Percentiles rank a stretch among this genome's conserved stretches.
Conservation (phyloP, 225 moss, liverwort and hornwort genomes). For the Polytrichum commune region DNA sequence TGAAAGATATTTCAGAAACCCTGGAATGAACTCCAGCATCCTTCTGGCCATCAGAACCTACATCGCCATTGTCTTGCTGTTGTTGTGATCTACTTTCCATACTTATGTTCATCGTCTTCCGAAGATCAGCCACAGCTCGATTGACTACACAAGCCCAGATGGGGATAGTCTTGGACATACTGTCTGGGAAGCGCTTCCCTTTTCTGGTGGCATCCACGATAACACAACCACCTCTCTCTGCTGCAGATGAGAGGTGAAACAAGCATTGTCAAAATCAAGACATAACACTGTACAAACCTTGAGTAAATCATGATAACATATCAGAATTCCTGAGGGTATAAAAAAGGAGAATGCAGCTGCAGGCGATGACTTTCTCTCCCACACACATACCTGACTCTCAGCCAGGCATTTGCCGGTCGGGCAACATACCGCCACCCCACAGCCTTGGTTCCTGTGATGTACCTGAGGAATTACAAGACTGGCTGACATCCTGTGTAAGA, state of each 20-base stretch:
- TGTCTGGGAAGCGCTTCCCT: slow-evolving; percentile 95
- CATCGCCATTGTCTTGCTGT: slow-evolving; percentile 8
- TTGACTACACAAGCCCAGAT: slow-evolving; percentile 93
- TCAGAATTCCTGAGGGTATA: neutral
- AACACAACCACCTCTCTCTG: slow-evolving; percentile 82
- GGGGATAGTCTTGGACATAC: slow-evolving; percentile 96
- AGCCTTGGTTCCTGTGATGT: slow-evolving; percentile 19
- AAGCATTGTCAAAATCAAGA: slow-evolving; percentile 8
- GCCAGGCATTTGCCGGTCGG: slow-evolving; percentile 44
- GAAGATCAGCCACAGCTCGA: slow-evolving; percentile 63
- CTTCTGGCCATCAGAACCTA: neutral
- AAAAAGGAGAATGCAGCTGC: neutral
- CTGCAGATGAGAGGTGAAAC: slow-evolving; percentile 42
- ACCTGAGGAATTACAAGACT: slow-evolving; percentile 37
- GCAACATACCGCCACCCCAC: slow-evolving; percentile 18
- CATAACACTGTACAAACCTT: neutral
- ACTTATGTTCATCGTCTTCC: slow-evolving; percentile 4
- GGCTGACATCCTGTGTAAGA: slow-evolving; percentile 41
- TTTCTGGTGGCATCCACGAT: slow-evolving; percentile 97
- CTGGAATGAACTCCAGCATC: neutral
- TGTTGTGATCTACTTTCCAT: slow-evolving; percentile 5
- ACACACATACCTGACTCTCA: slow-evolving; percentile 39
- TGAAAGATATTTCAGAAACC: neutral
- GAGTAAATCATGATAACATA: neutral
- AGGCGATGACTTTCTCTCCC: neutral